Evolutionary conservation across 78 protist species (phyloP), one percentile per base, ranked within the genome.

Genomic region (Dictyostelium citrinum): DNA sequence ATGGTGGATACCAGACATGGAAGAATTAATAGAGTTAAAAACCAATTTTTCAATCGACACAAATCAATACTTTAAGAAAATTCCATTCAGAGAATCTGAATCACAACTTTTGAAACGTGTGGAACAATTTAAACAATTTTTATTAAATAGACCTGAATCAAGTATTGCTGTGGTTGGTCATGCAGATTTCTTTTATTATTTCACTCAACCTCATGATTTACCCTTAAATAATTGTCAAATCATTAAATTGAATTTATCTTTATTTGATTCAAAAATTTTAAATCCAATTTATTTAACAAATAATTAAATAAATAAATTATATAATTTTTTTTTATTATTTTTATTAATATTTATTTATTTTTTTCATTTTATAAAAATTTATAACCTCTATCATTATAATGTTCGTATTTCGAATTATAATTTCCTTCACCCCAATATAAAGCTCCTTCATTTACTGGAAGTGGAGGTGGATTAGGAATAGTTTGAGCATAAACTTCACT

Each of bases 121-220:
- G 5, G 41, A 20, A 61, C 14, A 46, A 20, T 85, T 85, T 61
- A 85, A 76, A 29, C 75, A 74, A 60, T 76, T 71, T 35, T 5
- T 85, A 27, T 20, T 60, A 14, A 8, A 4, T 11, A 17, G 83
- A 45, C 43, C 60, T 0, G 91, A 85, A 61, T 55, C 51, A 14
- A 27, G 12, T 11, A 85, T 85, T 58, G 91, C 83, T 8, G 64
- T 85, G 22, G 83, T 85, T 37, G 91, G 91, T 61, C 91, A 85
- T 46, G 41, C 70, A 58, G 91, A 85, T 27, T 85, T 74, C 64
- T 76, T 85, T n/a, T 60, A 85, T 76, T 11, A 85, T 43, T 58
- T 85, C 1, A 49, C 22, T 16, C 60, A 49, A 9, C 67, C 78
- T 24, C 61, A 85, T 16, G 16, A 55, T 17, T 76, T 76, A 76